Percentiles rank a stretch among this genome's conserved stretches.
These are phyloP conservation scores for Acacia acuminata DNA, from an alignment of 306 rosid genomes.

Conservation along the genomic window DNA sequence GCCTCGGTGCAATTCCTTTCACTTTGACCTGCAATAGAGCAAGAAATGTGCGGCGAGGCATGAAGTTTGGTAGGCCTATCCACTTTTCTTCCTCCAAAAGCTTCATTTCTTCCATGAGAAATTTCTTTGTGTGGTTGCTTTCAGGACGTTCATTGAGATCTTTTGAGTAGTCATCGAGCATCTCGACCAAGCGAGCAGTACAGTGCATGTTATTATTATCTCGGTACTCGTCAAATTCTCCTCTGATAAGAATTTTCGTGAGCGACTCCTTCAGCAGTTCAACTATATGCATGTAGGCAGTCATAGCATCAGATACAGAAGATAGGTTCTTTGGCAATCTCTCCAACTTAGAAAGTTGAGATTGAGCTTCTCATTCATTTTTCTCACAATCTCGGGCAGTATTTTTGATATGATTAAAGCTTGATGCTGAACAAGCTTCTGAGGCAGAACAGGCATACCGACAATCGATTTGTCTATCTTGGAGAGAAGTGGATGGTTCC, in stretches of 20 bases:
- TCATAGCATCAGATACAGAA: conserved; percentile 44
- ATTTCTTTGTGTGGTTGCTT: background rate
- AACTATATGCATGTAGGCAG: conserved; percentile 42
- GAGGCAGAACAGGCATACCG: conserved; percentile 55
- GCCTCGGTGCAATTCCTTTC: background rate
- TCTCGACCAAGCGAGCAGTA: background rate
- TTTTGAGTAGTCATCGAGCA: background rate
- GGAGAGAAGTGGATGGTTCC: conserved; percentile 40
- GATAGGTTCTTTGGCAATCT: conserved; percentile 34
- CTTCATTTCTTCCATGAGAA: background rate
- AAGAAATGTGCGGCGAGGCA: background rate
- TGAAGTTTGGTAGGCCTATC: background rate
- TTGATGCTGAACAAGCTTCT: conserved; percentile 51
- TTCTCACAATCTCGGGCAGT: conserved; percentile 48
- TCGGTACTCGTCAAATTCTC: conserved; percentile 30
- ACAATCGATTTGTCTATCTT: conserved; percentile 45
- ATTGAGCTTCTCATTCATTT: conserved; percentile 44
- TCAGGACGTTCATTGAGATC: background rate
- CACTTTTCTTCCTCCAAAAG: background rate
- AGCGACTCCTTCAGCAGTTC: conserved; percentile 47
- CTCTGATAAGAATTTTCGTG: conserved; percentile 34
- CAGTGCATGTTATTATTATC: background rate
- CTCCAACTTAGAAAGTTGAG: conserved; percentile 27
- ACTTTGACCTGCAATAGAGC: background rate
- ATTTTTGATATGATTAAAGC: conserved; percentile 38